Evolutionary conservation across 768 basidiomycete species (phyloP).

Genomic region (Tylopilus subfusipes): DNA sequence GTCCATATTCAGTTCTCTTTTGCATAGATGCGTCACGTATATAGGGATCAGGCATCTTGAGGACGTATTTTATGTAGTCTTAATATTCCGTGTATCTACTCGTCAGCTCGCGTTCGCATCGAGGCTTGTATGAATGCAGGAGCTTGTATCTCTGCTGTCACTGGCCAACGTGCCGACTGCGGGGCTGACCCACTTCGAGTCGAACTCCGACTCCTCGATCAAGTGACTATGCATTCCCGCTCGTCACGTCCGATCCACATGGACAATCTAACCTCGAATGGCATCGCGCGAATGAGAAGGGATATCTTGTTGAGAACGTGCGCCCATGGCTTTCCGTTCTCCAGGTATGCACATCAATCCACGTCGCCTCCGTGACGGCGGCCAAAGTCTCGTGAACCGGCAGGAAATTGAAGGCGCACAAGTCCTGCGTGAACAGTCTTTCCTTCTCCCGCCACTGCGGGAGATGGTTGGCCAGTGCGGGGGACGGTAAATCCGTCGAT

Average conservation of each 20-base stretch:
- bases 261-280: conserved; percentile 24
- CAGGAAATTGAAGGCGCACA: conserved; percentile 43
- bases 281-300: conserved; percentile 21
- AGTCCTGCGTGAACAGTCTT: conserved; percentile 64
- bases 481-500: conserved; percentile 51
- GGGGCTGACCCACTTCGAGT: background rate
- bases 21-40: conserved; percentile 31
- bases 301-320: conserved; percentile 19
- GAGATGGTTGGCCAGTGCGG: conserved; percentile 63
- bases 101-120: conserved; percentile 4
- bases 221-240: conserved; percentile 9
- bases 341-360: conserved; percentile 25
- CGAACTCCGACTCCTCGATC: background rate
- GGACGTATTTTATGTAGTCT: conserved; percentile 34
- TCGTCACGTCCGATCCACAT: conserved; percentile 15
- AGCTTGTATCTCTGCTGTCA: conserved; percentile 6
- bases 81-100: conserved; percentile 32
- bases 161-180: no score
- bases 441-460: conserved; percentile 58
- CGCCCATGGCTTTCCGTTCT: conserved; percentile 32
- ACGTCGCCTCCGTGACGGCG: background rate
- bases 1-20: conserved; percentile 9
- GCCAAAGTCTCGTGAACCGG: conserved; percentile 2
- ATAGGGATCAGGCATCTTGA: conserved; percentile 34
- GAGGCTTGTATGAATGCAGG: conserved; percentile 22